These are phyloP conservation scores for Paracoccidioides brasiliensis DNA, from an alignment of 2,329 filamentous ascomycete species.

Conservation along the genomic window DNA sequence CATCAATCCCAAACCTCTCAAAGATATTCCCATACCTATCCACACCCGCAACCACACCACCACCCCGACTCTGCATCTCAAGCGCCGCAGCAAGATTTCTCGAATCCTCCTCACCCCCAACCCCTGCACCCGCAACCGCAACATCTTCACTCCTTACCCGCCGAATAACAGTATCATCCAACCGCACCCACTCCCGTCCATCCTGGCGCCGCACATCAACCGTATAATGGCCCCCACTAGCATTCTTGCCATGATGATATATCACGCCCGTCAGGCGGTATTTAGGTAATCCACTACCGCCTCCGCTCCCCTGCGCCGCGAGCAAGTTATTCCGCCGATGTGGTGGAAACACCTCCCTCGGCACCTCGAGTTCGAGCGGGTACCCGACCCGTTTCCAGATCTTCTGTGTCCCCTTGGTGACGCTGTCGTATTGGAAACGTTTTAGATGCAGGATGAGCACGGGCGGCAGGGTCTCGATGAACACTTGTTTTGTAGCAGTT, in stretches of 20 bases:
- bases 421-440: constrained; percentile 88
- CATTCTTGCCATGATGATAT: constrained; percentile 96
- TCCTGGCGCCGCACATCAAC: constrained; percentile 94
- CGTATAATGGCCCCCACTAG: constrained; percentile 91
- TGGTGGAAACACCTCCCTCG: constrained; percentile 72
- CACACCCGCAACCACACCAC: constrained; percentile 12
- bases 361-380: constrained; percentile 85
- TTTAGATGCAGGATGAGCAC: constrained; percentile 92
- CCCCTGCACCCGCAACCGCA: constrained; percentile 45
- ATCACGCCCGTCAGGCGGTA: constrained; percentile 84
- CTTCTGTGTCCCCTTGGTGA: constrained; percentile 74
- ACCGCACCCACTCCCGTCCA: constrained; percentile 85
- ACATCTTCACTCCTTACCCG: constrained; percentile 80
- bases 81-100: constrained; percentile 52
- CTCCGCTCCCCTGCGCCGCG: constrained; percentile 50
- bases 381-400: constrained; percentile 98
- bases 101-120: constrained; percentile 63
- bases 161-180: constrained; percentile 85
- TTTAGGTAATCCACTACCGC: constrained; percentile 59
- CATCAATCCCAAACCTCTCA: constrained; percentile 49
- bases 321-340: constrained; percentile 52
- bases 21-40: constrained; percentile 56
- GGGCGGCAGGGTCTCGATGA: constrained; percentile 81
- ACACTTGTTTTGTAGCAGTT: constrained; percentile 80
- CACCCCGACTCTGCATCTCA: constrained; percentile 42